Evolutionary conservation across 2,329 filamentous ascomycete genomes (phyloP), one percentile per base, ranked within the genome.

Genomic region (Exophiala bonariae): DNA sequence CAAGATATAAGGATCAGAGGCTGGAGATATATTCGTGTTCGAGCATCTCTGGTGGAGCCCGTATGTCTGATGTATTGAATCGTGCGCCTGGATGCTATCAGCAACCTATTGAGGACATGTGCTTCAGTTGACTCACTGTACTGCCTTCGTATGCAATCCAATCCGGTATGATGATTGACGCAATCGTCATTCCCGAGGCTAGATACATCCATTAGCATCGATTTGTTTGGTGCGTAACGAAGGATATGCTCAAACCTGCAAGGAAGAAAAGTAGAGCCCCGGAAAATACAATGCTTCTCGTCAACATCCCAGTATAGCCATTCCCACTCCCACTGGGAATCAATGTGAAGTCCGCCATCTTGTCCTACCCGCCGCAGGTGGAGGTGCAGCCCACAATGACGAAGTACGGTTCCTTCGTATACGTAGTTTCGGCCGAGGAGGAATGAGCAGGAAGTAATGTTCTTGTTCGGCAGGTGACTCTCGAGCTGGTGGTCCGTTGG

Each of bases 1-100:
- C 35, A 79, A 79, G 48, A 87, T 73, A 48, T 81, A 86, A 44
- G 85, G 87, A 16, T 42, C 19, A 22, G 44, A 39, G 11, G 50
- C 28, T 31, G 54, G 44, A 30, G 47, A 43, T 5, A 50, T 31
- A 20, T 52, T 53, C 9, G 56, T 59, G 42, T 54, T 59, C 26
- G 54, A 57, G 71, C 92, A 99, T 64, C 82, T 83, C 59, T 79
- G 80, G 69, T 96, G 87, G 36, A 99, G 81, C 49, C 92, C 92
- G 63, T 86, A 84, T 37, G 77, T 80, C 57, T 90, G 82, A 53
- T 78, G 71, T 44, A 78, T 80, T 58, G 82, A 79, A 20, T 64
- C 64, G 56, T 60, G 58, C 49, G 60, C 60, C 64, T 68, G 44
- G 14, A 44, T 19, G 14, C 38, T 18, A 23, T 48, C 41, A 38